phyloP scores from a whole-genome alignment of 345 rosid genomes.

The Schrenkiella parvula region DNA sequence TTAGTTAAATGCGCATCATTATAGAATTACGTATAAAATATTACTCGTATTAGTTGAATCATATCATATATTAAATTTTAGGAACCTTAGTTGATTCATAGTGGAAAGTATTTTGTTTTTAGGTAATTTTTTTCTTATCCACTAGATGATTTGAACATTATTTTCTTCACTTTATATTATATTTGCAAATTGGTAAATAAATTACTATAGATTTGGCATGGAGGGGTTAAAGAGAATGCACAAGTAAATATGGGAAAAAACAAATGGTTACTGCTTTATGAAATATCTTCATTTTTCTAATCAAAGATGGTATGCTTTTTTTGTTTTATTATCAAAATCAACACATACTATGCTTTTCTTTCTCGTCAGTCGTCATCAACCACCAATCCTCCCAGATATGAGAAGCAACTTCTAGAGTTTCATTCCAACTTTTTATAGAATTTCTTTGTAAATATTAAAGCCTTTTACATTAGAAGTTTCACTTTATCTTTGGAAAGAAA shows the following conservation, averaged over 20 bases:
- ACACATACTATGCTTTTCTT: neutral
- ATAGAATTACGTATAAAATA: too few relatives aligned
- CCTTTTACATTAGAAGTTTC: too few relatives aligned
- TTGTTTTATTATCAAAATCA: neutral
- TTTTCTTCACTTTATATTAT: neutral
- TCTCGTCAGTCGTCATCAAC: neutral
- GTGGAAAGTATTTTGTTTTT: neutral
- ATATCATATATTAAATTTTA: neutral
- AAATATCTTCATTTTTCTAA: neutral
- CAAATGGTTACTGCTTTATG: neutral
- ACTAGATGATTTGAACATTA: neutral
- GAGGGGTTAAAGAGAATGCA: neutral
- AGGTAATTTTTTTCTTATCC: neutral
- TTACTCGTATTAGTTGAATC: neutral
- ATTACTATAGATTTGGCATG: neutral
- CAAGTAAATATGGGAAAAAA: neutral
- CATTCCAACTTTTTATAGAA: neutral
- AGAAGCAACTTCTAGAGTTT: constrained; percentile 1
- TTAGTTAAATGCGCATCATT: too few relatives aligned
- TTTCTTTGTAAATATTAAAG: too few relatives aligned
- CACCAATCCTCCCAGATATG: neutral
- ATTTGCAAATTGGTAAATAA: neutral
- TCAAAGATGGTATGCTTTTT: neutral
- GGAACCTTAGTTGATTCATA: neutral
- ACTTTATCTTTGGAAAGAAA: too few relatives aligned